These are phyloP conservation scores for Dioscorea cayenensis DNA, from an alignment of 116 monocot genomes.

Conservation along the genomic window DNA sequence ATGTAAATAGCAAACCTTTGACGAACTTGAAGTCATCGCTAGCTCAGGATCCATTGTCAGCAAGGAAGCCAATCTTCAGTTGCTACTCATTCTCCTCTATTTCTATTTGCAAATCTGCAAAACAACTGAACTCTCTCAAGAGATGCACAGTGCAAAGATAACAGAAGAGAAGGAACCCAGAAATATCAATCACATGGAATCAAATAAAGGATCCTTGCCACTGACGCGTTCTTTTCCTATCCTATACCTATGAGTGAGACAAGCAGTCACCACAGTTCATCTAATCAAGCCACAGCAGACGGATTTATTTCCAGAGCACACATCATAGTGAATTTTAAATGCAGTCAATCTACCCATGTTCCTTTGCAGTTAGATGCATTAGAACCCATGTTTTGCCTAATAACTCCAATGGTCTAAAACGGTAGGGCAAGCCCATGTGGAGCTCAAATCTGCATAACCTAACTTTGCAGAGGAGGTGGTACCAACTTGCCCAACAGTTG, in stretches of 20 bases:
- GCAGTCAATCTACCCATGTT: neutral
- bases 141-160: neutral
- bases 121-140: neutral
- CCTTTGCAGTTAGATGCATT: constrained; percentile 1
- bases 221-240: neutral
- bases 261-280: constrained; percentile 3
- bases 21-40: constrained; percentile 18
- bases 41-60: constrained; percentile 44
- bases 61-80: neutral
- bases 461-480: neutral
- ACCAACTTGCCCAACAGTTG: neutral
- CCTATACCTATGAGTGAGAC: constrained; percentile 5
- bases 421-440: constrained; percentile 6
- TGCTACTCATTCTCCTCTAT: neutral
- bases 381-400: neutral
- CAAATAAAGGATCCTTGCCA: constrained; percentile 2
- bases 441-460: neutral
- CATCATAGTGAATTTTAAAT: neutral
- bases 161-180: neutral
- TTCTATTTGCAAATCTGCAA: neutral
- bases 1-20: constrained; percentile 23
- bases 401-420: neutral
- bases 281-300: too few species aligned
- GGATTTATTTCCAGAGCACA: neutral
- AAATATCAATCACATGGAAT: neutral